Evolutionary conservation across 2,329 filamentous ascomycete species (phyloP), one percentile per base, ranked within the genome.

Genomic region (Xylogone sp.): DNA sequence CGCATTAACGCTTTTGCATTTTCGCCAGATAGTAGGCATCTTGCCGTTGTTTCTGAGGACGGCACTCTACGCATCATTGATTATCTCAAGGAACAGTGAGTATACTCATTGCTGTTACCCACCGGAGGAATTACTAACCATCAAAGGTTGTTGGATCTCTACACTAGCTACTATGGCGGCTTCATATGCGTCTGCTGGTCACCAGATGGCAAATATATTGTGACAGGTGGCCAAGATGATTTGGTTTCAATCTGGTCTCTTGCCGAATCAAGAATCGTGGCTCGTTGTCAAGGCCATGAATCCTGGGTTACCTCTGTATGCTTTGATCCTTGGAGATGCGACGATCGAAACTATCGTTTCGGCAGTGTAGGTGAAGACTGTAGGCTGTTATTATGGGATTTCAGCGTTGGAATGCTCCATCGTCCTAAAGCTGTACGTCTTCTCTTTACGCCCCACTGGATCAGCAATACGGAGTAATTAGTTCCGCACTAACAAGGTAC

Each of bases 321-420:
- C 3, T 99, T 97, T 67, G 94, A 99, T 67, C 91, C 91, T 0
- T 99, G 94, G 94, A 82, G 92, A 56, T 99, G 94, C 65, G 94
- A 99, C 65, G 90, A 96, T 66, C 84, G 88, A 61, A 97, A 90
- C 62, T 99, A 99, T 70, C 83, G 94, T 1, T 96, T 99, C 63
- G 94, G 94, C 24, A 96, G 90, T 62, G 93, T 99, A 1, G 94
- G 93, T 13, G 93, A 97, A 66, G 94, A 99, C 67, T 90, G 92
- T 62, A 81, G 91, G 52, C 75, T 99, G 18, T 82, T 96, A 53
- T 75, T 99, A 12, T 99, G 94, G 94, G 94, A 99, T 73, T 99
- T 99, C 68, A 96, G 87, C 59, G 90, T 96, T 42, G 91, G 91
- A 61, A 97, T 97, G 93, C 77, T 99, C 62, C 89, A 95, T 69